These are phyloP conservation scores for Extremus antarcticus DNA, from an alignment of 495 filamentous ascomycete species.

Conservation along the genomic window DNA sequence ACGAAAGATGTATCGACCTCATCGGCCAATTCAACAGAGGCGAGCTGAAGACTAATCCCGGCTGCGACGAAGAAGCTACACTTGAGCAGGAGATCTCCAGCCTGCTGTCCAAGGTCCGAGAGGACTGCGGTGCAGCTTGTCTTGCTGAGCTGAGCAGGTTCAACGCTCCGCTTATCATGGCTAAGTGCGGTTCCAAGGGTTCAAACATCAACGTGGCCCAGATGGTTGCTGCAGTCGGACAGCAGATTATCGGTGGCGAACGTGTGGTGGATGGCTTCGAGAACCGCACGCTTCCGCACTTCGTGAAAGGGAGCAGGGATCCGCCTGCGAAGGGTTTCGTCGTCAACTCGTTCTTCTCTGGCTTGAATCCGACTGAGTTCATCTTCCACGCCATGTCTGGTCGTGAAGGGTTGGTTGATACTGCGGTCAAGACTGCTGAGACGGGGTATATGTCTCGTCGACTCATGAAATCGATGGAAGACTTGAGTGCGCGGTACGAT, in stretches of 20 bases:
- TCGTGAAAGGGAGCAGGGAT: slow-evolving; percentile 81
- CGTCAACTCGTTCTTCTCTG: slow-evolving; percentile 90
- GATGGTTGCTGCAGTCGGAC: slow-evolving; percentile 95
- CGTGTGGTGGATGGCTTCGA: slow-evolving; percentile 96
- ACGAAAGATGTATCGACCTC: slow-evolving; percentile 70
- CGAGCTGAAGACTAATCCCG: slow-evolving; percentile 69
- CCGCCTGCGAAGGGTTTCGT: slow-evolving; percentile 95
- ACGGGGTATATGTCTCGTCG: slow-evolving; percentile 98
- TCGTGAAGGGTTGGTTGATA: slow-evolving; percentile 97
- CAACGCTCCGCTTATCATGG: slow-evolving; percentile 94
- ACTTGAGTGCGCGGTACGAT: slow-evolving; percentile 85
- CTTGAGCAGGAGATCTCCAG: slow-evolving; percentile 85
- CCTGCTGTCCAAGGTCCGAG: slow-evolving; percentile 80
- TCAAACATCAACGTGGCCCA: slow-evolving; percentile 97
- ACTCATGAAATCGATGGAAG: slow-evolving; percentile 94
- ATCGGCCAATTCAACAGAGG: slow-evolving; percentile 69
- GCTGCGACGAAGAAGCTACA: slow-evolving; percentile 82
- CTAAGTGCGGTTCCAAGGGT: slow-evolving; percentile 89
- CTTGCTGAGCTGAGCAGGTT: slow-evolving; percentile 78
- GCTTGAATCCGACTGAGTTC: slow-evolving; percentile 83
- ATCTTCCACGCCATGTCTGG: slow-evolving; percentile 97
- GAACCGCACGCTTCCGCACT: slow-evolving; percentile 87
- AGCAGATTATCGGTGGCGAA: slow-evolving; percentile 89
- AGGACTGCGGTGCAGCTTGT: slow-evolving; percentile 83
- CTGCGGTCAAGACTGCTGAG: slow-evolving; percentile 98